Evolutionary conservation across 208 protist species (phyloP).

Genomic region (Trypanosoma caninum): DNA sequence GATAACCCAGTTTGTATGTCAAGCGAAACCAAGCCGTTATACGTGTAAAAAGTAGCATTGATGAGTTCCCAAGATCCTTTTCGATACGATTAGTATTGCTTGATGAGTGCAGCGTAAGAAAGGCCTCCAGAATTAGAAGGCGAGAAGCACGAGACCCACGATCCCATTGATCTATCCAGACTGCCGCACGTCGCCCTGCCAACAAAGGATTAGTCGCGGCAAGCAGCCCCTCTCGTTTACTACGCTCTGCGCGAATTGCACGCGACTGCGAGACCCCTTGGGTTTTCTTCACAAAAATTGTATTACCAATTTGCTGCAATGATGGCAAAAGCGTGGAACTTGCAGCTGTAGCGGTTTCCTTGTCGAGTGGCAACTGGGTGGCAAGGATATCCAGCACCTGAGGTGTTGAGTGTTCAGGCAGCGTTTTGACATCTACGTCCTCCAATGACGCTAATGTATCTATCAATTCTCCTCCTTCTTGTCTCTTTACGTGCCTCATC

Average conservation of each 20-base stretch:
- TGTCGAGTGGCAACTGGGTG: no score
- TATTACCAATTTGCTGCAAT: neutral
- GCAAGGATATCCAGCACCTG: no score
- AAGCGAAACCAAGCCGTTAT: slow-evolving; percentile 82
- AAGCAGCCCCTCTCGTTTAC: slow-evolving; percentile 4
- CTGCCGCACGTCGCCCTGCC: slow-evolving; percentile 46
- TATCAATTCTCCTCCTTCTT: no score
- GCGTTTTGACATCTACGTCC: no score
- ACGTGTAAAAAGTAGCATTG: slow-evolving; percentile 76
- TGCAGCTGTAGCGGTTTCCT: neutral
- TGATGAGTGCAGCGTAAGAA: slow-evolving; percentile 53
- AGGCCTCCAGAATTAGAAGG: slow-evolving; percentile 57
- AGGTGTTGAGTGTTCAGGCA: no score
- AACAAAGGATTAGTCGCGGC: slow-evolving; percentile 27
- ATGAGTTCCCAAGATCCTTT: slow-evolving; percentile 65
- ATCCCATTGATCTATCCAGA: slow-evolving; percentile 74
- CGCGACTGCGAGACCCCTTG: neutral
- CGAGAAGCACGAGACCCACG: slow-evolving; percentile 35
- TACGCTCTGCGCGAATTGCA: neutral
- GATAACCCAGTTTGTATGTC: slow-evolving; percentile 40
- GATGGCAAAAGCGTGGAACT: neutral
- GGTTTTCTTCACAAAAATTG: neutral
- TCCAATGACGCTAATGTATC: no score
- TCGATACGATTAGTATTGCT: slow-evolving; percentile 67
- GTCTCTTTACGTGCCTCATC: neutral